Base-by-base conservation (phyloP, 176 grass and related monocot species). In the Canna indica region DNA sequence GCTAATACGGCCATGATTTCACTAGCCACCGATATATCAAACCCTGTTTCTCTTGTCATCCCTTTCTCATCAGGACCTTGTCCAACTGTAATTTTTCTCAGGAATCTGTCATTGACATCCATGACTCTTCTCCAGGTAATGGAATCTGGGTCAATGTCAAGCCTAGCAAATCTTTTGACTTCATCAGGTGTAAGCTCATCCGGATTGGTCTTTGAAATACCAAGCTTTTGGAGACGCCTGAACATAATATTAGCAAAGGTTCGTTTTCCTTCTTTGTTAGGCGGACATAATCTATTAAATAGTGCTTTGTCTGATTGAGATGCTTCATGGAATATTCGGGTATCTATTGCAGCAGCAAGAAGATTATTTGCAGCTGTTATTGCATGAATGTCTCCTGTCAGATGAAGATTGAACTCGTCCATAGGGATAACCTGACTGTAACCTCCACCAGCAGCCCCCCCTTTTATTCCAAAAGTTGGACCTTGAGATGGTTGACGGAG, bases 341-440 rank as follows among this genome's bases (percentile, higher is more conserved):
- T 99, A 76, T 99, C 94, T 48, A 99, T 99, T n/a, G 94, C 94
- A 60, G 94, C 94, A 59, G 94, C 94, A 61, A 99, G 86, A 76
- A 99, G 84, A 87, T 99, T 99, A 81, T 93, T 99, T 81, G 89
- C 89, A 27, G 89, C 94, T 28, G 94, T 99, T 67, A 99, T 99
- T 68, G 94, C 94, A 77, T 93, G 94, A 53, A 99, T 99, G 73
- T 99, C 89, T 69, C 94, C 94, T 9, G 94, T 93, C 53, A 99
- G 70, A 85, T 93, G 94, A 76, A 93, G 94, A 75, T 99, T 99
- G 80, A 99, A 99, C 69, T 99, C 94, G 80, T 99, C 89, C 94
- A 99, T 99, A 36, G 89, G 94, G 72, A 99, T 93, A 54, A 99
- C 94, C 83, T 99, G 94, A 82, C 94, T 99, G 80, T 99, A 99